phyloP scores from a whole-genome alignment of 2,329 filamentous ascomycete genomes.

The Fusarium pseudonygamai region DNA sequence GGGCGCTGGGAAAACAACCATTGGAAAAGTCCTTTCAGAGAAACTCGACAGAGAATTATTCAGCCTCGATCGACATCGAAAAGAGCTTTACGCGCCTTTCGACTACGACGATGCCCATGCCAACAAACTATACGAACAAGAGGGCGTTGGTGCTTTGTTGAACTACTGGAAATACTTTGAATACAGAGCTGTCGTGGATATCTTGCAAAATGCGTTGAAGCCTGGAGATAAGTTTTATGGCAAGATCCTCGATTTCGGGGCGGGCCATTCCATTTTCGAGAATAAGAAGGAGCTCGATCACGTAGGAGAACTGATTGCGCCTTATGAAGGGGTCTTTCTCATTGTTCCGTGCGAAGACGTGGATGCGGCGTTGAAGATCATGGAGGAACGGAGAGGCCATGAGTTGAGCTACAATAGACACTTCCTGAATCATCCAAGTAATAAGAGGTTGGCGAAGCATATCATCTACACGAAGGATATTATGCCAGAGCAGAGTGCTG shows the following conservation, averaged over 20 bases:
- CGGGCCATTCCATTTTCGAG: neutral
- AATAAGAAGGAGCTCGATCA: neutral
- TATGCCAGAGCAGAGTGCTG: rapidly evolving
- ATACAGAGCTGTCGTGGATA: neutral
- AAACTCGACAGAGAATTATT: rapidly evolving
- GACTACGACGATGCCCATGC: rapidly evolving
- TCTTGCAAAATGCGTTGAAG: neutral
- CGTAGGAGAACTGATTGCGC: rapidly evolving
- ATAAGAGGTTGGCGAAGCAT: neutral
- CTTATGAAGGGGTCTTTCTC: neutral
- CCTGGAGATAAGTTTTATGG: neutral
- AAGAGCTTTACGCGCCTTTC: neutral
- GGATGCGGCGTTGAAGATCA: neutral
- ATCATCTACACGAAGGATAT: neutral
- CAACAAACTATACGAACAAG: neutral
- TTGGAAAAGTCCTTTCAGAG: neutral
- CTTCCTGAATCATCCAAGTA: neutral
- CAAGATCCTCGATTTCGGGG: neutral
- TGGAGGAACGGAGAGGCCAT: neutral
- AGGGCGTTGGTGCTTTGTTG: neutral
- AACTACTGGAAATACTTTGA: neutral
- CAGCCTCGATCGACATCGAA: neutral
- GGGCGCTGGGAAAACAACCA: neutral
- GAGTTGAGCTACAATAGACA: neutral
- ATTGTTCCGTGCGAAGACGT: neutral